These are phyloP conservation scores for Neurospora sp. DNA, from an alignment of 495 filamentous ascomycete species.

Conservation along the genomic window DNA sequence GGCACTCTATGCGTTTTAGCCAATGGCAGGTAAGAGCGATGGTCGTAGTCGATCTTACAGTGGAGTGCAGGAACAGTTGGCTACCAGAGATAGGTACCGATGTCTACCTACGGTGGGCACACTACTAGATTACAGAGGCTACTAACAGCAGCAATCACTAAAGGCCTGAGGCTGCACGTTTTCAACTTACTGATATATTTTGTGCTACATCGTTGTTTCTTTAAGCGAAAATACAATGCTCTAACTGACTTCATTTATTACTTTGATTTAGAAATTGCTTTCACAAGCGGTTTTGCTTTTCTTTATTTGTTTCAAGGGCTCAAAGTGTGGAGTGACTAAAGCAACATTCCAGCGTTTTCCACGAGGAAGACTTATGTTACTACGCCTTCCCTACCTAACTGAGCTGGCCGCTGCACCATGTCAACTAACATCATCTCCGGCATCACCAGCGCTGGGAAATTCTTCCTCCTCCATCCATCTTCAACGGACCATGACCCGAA, in stretches of 20 bases:
- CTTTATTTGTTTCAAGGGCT: background rate
- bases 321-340: background rate
- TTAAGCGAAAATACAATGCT: background rate
- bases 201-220: background rate
- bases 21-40: no score
- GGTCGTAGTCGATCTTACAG: no score
- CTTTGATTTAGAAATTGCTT: background rate
- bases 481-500: constrained; percentile 18
- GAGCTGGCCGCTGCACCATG: background rate
- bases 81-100: background rate
- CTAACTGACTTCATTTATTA: background rate
- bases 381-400: background rate
- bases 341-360: background rate
- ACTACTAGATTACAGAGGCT: background rate
- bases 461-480: background rate
- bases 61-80: no score
- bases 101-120: background rate
- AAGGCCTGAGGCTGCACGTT: background rate
- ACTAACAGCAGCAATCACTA: background rate
- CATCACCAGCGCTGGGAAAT: background rate
- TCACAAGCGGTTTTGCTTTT: background rate
- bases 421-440: background rate
- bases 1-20: background rate
- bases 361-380: background rate
- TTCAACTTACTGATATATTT: background rate